These are phyloP conservation scores for Patellaria atrata DNA, from an alignment of 495 filamentous ascomycete species.

Conservation along the genomic window DNA sequence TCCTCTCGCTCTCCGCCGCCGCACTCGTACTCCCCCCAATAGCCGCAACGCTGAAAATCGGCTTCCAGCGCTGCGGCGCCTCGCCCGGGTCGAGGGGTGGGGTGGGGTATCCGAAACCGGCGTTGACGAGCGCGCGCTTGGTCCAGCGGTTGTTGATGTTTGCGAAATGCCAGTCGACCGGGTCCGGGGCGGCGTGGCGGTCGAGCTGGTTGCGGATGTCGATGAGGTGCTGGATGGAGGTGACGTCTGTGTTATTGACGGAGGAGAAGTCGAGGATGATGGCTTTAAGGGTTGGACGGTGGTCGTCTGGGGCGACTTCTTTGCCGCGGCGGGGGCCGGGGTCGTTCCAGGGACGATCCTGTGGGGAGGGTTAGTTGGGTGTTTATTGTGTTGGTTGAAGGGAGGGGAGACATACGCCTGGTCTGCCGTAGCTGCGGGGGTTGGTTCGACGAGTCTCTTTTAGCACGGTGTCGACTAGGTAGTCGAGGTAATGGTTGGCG, in stretches of 20 bases:
- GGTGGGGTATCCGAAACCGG: conserved; percentile 82
- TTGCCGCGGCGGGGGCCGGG: conserved; percentile 59
- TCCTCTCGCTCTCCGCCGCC: conserved; percentile 41
- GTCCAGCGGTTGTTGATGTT: conserved; percentile 96
- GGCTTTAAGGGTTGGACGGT: conserved; percentile 68
- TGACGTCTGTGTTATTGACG: conserved; percentile 93
- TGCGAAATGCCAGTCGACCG: conserved; percentile 92
- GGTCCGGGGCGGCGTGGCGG: conserved; percentile 64
- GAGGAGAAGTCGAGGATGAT: conserved; percentile 91
- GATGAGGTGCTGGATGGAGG: conserved; percentile 86
- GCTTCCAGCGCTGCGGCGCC: conserved; percentile 63
- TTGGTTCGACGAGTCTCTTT: conserved; percentile 64
- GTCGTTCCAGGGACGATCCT: conserved; percentile 92
- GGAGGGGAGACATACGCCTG: conserved; percentile 34
- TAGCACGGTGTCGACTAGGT: conserved; percentile 61
- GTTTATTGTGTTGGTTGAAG: neutral
- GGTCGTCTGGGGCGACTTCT: conserved; percentile 31
- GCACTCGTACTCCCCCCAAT: conserved; percentile 59
- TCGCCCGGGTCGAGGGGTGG: conserved; percentile 32
- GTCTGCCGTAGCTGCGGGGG: conserved; percentile 41
- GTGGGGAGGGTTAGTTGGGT: neutral
- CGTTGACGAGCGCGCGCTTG: conserved; percentile 82
- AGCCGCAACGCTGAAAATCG: conserved; percentile 91
- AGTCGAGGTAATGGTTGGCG: conserved; percentile 78
- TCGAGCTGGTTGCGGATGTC: conserved; percentile 97